These are phyloP conservation scores for Cyclotella choctawhatcheeana DNA, from an alignment of 108 stramenopile species.

Conservation along the genomic window DNA sequence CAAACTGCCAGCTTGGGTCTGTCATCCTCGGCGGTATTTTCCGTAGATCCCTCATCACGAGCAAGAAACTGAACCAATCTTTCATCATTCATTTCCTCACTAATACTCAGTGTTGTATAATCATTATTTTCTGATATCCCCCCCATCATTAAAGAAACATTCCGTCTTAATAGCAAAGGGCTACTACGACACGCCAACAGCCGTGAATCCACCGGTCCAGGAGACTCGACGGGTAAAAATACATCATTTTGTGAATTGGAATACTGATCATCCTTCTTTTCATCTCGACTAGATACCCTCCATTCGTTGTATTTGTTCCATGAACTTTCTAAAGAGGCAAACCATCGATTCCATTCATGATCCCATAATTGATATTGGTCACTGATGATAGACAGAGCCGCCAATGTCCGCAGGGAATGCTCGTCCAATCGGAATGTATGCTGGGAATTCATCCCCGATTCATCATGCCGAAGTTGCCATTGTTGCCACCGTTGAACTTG, in stretches of 20 bases:
- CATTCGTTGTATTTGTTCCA: background rate
- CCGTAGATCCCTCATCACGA: background rate
- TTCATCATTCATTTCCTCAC: background rate
- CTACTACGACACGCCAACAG: constrained; percentile 53
- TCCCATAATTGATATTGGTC: constrained; percentile 39
- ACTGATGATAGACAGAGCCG: constrained; percentile 34
- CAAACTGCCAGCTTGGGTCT: too few species aligned
- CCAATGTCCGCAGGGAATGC: constrained; percentile 19
- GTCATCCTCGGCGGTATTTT: too few species aligned
- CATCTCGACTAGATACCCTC: too few species aligned
- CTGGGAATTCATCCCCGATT: background rate
- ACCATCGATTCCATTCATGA: background rate
- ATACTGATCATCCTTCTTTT: constrained; percentile 35
- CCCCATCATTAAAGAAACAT: constrained; percentile 55
- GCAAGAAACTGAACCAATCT: constrained; percentile 13
- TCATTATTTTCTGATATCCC: too few species aligned
- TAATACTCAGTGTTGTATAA: too few species aligned
- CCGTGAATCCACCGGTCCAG: constrained; percentile 75
- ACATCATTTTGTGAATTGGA: too few species aligned
- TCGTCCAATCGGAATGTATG: too few species aligned
- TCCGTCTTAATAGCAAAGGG: constrained; percentile 60
- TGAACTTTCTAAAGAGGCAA: background rate
- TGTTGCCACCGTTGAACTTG: too few species aligned
- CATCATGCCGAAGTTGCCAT: background rate
- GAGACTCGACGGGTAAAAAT: constrained; percentile 23